phyloP scores from a whole-genome alignment of 2,329 filamentous ascomycete species.

The Trichoderma hamatum region DNA sequence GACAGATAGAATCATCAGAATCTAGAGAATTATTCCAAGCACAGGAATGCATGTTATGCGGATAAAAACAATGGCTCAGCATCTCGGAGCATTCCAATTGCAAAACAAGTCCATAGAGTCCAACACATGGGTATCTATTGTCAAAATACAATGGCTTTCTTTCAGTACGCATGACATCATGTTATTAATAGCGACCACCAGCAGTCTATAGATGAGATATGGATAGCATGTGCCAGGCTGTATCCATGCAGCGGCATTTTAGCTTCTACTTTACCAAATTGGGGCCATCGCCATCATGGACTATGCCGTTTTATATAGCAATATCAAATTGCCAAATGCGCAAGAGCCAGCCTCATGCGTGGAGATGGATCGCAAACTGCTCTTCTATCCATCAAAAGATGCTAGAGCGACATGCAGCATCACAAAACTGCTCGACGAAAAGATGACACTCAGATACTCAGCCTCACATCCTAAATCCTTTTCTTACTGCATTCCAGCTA shows the following conservation, averaged over 20 bases:
- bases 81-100: neutral
- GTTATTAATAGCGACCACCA: neutral
- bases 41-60: neutral
- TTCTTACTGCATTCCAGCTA: conserved; percentile 52
- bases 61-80: neutral
- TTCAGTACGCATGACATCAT: neutral
- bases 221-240: neutral
- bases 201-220: neutral
- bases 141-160: neutral
- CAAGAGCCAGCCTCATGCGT: neutral
- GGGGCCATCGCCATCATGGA: no score
- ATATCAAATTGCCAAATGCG: neutral
- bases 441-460: neutral
- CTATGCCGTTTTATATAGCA: no score
- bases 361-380: neutral
- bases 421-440: neutral
- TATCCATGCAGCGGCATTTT: neutral
- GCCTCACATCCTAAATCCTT: conserved; percentile 63
- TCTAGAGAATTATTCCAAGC: no score
- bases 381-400: neutral
- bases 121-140: neutral
- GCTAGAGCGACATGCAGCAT: neutral
- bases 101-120: neutral
- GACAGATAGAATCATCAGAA: no score
- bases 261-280: neutral